phyloP scores from a whole-genome alignment of 257 asterid genomes.

The Misopates orontium region DNA sequence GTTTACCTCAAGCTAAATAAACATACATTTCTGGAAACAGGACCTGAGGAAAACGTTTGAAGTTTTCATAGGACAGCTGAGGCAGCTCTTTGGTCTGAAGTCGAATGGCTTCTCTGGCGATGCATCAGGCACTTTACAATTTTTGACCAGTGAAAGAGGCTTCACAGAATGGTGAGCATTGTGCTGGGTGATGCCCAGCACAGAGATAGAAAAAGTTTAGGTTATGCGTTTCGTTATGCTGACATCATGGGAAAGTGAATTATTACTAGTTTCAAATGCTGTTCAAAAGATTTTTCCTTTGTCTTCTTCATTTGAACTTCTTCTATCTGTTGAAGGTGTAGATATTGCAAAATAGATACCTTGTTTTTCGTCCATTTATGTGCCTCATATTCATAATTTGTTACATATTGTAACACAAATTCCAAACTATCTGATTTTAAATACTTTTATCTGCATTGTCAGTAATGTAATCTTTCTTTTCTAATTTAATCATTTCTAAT shows the following conservation, averaged over 20 bases:
- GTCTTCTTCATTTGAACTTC: background rate
- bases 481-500: background rate
- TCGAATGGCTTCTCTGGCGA: constrained; percentile 57
- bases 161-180: constrained; percentile 76
- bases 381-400: constrained; percentile 6
- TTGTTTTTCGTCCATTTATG: background rate
- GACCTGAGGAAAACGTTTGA: constrained; percentile 65
- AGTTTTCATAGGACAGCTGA: constrained; percentile 81
- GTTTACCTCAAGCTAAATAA: constrained; percentile 20
- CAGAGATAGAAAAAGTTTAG: constrained; percentile 11
- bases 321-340: background rate
- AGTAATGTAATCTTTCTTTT: background rate
- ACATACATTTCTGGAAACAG: constrained; percentile 49
- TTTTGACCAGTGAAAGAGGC: constrained; percentile 81
- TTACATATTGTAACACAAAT: background rate
- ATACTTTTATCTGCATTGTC: background rate
- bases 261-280: background rate
- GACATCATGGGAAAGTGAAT: no score
- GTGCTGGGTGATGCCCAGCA: constrained; percentile 18
- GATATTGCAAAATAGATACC: background rate
- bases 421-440: background rate
- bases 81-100: constrained; percentile 91
- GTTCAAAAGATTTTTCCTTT: background rate
- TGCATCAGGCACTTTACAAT: constrained; percentile 49
- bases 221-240: background rate